These are phyloP conservation scores for Cytospora leucostoma DNA, from an alignment of 2,329 filamentous ascomycete species.

Conservation along the genomic window DNA sequence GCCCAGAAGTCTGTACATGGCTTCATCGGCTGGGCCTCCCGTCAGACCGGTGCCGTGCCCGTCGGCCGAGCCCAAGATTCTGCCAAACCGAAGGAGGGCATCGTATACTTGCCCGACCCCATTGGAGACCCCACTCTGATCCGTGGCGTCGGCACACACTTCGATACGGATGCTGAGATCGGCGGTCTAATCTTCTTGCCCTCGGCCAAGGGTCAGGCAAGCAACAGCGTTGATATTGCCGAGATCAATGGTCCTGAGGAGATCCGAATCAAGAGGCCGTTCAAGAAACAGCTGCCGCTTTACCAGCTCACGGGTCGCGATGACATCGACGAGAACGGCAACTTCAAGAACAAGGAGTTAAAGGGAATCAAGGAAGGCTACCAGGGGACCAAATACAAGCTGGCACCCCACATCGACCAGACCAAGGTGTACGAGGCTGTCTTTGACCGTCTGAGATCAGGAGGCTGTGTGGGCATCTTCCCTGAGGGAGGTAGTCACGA, in stretches of 20 bases:
- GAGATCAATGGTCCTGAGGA: slow-evolving; percentile 80
- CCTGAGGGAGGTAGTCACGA: slow-evolving; percentile 97
- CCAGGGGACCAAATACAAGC: slow-evolving; percentile 78
- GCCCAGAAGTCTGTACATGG: slow-evolving; percentile 94
- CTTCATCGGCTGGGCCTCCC: slow-evolving; percentile 86
- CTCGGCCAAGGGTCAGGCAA: slow-evolving; percentile 72
- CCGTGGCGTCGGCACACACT: slow-evolving; percentile 78
- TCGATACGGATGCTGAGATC: slow-evolving; percentile 72
- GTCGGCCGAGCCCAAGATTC: slow-evolving; percentile 89
- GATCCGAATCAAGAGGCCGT: slow-evolving; percentile 81
- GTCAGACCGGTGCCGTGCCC: slow-evolving; percentile 85
- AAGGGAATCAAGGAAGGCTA: slow-evolving; percentile 63
- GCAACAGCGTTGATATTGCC: slow-evolving; percentile 80
- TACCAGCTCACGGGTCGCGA: slow-evolving; percentile 80
- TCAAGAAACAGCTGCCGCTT: slow-evolving; percentile 74
- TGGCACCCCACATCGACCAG: slow-evolving; percentile 92
- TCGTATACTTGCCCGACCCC: slow-evolving; percentile 86
- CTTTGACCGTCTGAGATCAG: slow-evolving; percentile 76
- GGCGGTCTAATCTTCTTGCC: slow-evolving; percentile 88
- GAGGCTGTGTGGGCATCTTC: slow-evolving; percentile 94
- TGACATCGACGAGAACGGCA: slow-evolving; percentile 68
- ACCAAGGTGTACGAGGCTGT: slow-evolving; percentile 92
- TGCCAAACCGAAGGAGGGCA: slow-evolving; percentile 76
- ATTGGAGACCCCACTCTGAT: slow-evolving; percentile 80
- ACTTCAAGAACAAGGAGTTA: slow-evolving; percentile 57